Evolutionary conservation across 2,329 filamentous ascomycete genomes (phyloP), one percentile per base, ranked within the genome.

Genomic region (Monilinia fructigena): DNA sequence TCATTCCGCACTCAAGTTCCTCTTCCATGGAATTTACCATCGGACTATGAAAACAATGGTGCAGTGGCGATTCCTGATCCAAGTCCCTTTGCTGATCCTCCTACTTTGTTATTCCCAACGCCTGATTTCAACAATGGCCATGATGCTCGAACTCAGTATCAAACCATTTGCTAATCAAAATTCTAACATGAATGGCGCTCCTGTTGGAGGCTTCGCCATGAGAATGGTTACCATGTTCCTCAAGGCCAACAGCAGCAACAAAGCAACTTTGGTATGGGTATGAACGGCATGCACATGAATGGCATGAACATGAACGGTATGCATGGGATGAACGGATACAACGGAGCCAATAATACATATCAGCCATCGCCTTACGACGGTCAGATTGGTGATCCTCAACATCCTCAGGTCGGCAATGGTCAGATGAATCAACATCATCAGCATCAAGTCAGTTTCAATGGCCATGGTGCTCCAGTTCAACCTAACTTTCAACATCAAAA

Each of bases 1-100:
- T 73, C 71, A 12, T 56, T 74, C 35, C 55, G 65, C 18, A 73
- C 72, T 0, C 73, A 74, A 54, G 65, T 72, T 4, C 73, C 73
- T 16, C 52, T 70, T 16, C 58, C 70, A 14, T 74, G 70, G 50
- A 68, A 74, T 56, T 55, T 71, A 35, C 66, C 54, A 18, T 58
- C 35, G 11, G 65, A 67, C 20, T 65, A 62, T 26, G 54, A 66
- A 31, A 48, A 38, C 53, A 58, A 58, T 40, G 28, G 31, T 50
- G 58, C 28, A 12, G 23, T 48, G 53, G 55, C 59, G 47, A 55
- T 59, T 20, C n/a, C 56, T 5, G 31, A 58, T 35, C 66, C 55
- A 48, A 62, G 45, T 61, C 56, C 55, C 11, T 66, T 56, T 26
- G 47, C 45, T 42, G 55, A 60, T 10, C 55, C 52, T 26, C 55